Base-by-base conservation (phyloP, 257 asterid genomes). In the Gentiana dahurica region DNA sequence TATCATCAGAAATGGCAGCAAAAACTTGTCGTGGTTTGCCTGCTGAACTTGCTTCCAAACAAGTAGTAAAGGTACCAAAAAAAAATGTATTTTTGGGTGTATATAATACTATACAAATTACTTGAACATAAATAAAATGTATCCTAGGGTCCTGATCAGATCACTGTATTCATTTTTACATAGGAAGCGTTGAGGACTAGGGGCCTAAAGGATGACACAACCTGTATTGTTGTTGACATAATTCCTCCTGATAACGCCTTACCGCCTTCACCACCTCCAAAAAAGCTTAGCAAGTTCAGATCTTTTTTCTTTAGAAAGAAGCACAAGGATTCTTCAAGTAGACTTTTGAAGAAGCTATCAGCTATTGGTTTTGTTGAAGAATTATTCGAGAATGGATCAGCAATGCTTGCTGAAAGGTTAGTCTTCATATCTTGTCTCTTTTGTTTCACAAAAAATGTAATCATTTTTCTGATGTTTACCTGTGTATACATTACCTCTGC, bases 171-270 rank as follows among this genome's bases (percentile, higher is more conserved):
- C 63, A 24, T 0, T 24, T 24, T 55, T 67, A 60, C 69, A 39
- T 51, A 87, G 94, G 95, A 84, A 69, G 86, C 95, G 7, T 60
- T 87, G 77, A 77, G 86, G 73, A 67, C 77, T 8, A 80, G 84
- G 13, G 94, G 95, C 15, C 75, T 87, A 55, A 87, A 79, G 81
- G 95, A 87, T 62, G 95, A 87, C 65, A 87, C 95, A 1, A 87
- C 94, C 15, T 87, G 95, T 67, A 24, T 87, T 60, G 94, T 87
- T 1, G 91, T 87, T 39, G 95, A 87, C 70, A 81, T 84, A 41
- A 75, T 80, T 45, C 87, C 92, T 53, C 87, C 91, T 0, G 75
- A 77, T 48, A 68, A 62, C 36, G 49, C 69, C 4, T 46, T 35
- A 2, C 75, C 47, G 47, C 80, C 84, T 49, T 59, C 78, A 8